Conservation (phyloP, 2,329 filamentous ascomycete genomes). For the Pseudogymnoascus sp. region DNA sequence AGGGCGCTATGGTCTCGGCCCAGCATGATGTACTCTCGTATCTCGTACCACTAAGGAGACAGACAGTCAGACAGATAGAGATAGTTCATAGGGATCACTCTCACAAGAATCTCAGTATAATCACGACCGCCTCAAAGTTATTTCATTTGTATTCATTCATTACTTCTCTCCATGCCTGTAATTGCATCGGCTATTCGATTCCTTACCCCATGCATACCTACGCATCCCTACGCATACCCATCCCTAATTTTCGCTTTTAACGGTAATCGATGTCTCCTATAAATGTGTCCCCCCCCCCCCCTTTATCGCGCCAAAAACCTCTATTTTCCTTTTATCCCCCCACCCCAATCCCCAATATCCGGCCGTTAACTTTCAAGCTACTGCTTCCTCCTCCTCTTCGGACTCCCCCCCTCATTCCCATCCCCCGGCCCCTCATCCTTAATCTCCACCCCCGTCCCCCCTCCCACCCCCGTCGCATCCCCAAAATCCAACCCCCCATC, state of each 20-base stretch:
- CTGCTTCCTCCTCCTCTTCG: constrained; percentile 1
- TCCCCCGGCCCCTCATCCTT: neutral
- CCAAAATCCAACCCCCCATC: neutral
- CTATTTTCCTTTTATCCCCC: neutral
- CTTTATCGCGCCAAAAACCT: neutral
- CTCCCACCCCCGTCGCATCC: neutral
- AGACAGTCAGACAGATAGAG: neutral
- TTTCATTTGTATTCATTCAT: neutral
- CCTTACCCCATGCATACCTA: neutral
- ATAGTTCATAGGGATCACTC: neutral
- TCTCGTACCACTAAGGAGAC: neutral
- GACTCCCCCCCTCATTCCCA: neutral
- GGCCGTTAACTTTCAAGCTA: neutral
- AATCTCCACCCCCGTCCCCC: neutral
- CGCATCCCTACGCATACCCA: neutral
- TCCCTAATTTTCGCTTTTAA: neutral
- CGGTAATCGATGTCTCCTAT: neutral
- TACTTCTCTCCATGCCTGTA: neutral
- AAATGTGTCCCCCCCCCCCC: neutral
- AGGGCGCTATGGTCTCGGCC: neutral
- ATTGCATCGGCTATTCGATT: neutral
- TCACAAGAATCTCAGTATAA: neutral
- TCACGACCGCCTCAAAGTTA: neutral
- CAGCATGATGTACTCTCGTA: neutral
- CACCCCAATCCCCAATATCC: neutral